Percentiles rank a stretch among this genome's conserved stretches.
These are phyloP conservation scores for Acanthamoeba culbertsoni DNA, from an alignment of 208 protist species.

Conservation along the genomic window DNA sequence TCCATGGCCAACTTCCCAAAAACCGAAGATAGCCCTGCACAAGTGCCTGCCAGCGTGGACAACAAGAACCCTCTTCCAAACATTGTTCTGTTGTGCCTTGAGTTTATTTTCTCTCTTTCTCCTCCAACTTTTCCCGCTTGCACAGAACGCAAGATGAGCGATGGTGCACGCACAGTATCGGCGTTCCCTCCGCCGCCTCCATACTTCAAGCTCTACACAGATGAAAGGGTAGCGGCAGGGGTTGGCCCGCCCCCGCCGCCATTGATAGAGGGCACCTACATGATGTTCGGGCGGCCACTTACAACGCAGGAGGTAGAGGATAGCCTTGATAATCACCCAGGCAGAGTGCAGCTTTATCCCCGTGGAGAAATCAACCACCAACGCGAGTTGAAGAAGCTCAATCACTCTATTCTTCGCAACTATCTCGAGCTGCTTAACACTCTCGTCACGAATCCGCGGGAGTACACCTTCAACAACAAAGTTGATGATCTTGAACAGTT, in stretches of 20 bases:
- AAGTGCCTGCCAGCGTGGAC: neutral
- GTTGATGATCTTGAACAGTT: conserved; percentile 69
- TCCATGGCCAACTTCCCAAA: conserved; percentile 53
- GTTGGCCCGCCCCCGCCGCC: conserved; percentile 58
- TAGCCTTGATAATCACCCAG: conserved; percentile 32
- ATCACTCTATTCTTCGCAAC: conserved; percentile 74
- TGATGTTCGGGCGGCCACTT: conserved; percentile 6
- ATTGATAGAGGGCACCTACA: conserved; percentile 51
- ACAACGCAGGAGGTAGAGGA: conserved; percentile 46
- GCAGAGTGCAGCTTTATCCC: conserved; percentile 57
- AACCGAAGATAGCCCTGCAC: conserved; percentile 14
- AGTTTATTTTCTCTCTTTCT: neutral
- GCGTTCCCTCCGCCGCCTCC: conserved; percentile 68
- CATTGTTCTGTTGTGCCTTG: neutral
- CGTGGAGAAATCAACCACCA: conserved; percentile 65
- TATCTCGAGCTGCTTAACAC: conserved; percentile 73
- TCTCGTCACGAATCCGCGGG: conserved; percentile 67
- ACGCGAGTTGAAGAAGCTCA: conserved; percentile 75
- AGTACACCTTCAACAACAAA: conserved; percentile 64
- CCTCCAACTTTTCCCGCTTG: neutral
- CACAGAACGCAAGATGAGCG: neutral
- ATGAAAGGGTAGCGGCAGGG: neutral
- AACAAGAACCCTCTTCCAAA: neutral
- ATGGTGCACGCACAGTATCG: conserved; percentile 61
- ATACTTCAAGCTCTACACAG: conserved; percentile 72